phyloP scores from a whole-genome alignment of 495 filamentous ascomycete species.

The Penicillium paxilli region DNA sequence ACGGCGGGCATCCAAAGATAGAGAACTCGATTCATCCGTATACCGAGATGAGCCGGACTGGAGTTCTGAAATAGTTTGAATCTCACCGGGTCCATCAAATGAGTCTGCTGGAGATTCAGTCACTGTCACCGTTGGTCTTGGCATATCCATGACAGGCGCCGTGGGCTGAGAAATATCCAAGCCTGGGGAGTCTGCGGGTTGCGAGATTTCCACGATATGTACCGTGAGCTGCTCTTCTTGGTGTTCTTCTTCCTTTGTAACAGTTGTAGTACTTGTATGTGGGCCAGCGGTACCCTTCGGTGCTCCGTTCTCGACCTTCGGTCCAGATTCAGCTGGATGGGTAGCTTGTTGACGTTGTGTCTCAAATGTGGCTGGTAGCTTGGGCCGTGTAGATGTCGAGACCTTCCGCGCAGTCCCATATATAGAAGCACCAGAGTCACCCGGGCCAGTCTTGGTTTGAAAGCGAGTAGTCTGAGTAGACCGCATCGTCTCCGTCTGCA shows the following conservation, averaged over 20 bases:
- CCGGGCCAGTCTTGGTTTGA: too few relatives aligned
- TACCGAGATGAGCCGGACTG: neutral
- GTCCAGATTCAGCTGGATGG: neutral
- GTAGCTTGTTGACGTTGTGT: neutral
- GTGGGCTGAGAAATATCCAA: neutral
- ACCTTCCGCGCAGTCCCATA: neutral
- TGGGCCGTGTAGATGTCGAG: neutral
- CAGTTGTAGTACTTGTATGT: neutral
- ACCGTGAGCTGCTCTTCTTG: neutral
- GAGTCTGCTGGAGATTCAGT: slow-evolving; percentile 2
- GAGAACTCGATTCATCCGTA: slow-evolving; percentile 1
- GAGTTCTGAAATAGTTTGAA: neutral
- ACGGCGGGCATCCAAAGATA: slow-evolving; percentile 6
- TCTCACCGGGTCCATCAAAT: slow-evolving; percentile 4
- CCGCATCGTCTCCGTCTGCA: neutral
- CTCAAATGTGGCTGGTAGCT: neutral
- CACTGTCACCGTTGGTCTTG: neutral
- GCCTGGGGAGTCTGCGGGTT: neutral
- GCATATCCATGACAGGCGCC: neutral
- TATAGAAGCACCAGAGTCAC: neutral
- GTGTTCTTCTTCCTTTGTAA: neutral
- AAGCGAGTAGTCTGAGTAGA: neutral
- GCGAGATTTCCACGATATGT: neutral
- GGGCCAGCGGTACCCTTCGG: too few relatives aligned
- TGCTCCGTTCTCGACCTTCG: too few relatives aligned